Evolutionary conservation across 331 rosid species (phyloP).

Genomic region (Quercus lobata): DNA sequence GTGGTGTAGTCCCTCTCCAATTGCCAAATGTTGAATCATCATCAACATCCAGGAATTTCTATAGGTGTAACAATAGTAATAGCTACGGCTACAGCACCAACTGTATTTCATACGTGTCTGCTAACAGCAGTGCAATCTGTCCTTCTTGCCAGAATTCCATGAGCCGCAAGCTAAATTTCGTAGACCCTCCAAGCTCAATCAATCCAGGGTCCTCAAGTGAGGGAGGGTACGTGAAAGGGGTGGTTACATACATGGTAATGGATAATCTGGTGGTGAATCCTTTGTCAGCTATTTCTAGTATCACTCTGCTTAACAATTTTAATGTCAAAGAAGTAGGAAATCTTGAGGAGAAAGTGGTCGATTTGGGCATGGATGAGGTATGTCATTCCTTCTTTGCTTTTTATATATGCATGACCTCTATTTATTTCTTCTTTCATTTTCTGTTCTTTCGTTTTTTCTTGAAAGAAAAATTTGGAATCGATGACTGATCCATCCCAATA

Average conservation of each 20-base stretch:
- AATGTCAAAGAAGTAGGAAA: not conserved
- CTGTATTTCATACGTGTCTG: not conserved
- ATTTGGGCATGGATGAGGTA: slow-evolving; percentile 11
- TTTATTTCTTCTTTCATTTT: not conserved
- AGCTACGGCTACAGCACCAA: too few species aligned
- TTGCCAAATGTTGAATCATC: not conserved
- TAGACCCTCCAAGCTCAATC: not conserved
- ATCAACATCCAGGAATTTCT: too few species aligned
- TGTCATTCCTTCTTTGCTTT: too few species aligned
- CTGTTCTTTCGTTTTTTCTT: too few species aligned
- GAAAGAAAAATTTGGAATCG: too few species aligned
- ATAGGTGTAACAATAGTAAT: too few species aligned
- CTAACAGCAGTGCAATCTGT: not conserved
- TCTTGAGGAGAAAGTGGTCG: slow-evolving; percentile 4
- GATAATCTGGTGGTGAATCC: slow-evolving; percentile 22
- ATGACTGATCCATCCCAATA: too few species aligned
- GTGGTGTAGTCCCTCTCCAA: not conserved
- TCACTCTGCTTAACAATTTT: not conserved
- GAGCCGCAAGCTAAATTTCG: not conserved
- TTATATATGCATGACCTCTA: not conserved
- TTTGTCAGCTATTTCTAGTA: slow-evolving; percentile 1
- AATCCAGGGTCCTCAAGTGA: not conserved
- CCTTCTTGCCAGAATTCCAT: not conserved
- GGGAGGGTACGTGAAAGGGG: not conserved
- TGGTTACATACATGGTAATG: slow-evolving; percentile 21